Conservation (phyloP, 2,329 filamentous ascomycete species). For the Colletotrichum lupini region DNA sequence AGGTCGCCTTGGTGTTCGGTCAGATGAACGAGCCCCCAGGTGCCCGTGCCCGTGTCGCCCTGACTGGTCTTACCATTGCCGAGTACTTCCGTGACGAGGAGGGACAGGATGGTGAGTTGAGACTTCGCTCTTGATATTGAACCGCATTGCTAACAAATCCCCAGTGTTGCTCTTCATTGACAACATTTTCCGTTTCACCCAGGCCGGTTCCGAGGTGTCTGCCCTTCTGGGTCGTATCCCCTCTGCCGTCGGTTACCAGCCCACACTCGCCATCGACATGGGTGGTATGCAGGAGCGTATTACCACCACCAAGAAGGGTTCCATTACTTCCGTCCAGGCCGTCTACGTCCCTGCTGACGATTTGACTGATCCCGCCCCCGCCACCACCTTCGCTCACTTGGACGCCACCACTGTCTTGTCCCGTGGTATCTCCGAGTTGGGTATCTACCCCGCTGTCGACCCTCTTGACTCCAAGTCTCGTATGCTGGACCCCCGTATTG, state of each 20-base stretch:
- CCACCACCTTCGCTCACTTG: slow-evolving; percentile 99
- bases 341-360: slow-evolving; percentile 99
- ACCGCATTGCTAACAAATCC: slow-evolving; percentile 40
- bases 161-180: slow-evolving; percentile 98
- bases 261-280: slow-evolving; percentile 98
- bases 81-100: slow-evolving; percentile 84
- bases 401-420: slow-evolving; percentile 99
- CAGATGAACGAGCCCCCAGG: slow-evolving; percentile 99
- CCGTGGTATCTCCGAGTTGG: slow-evolving; percentile 99
- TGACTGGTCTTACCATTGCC: slow-evolving; percentile 85
- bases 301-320: slow-evolving; percentile 99
- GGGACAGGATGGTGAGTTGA: slow-evolving; percentile 83
- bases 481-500: slow-evolving; percentile 99
- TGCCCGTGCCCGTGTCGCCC: slow-evolving; percentile 99
- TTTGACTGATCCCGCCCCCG: slow-evolving; percentile 99
- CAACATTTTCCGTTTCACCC: slow-evolving; percentile 99
- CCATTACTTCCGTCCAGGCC: slow-evolving; percentile 99
- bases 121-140: not conserved
- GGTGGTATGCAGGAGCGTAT: slow-evolving; percentile 99
- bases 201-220: slow-evolving; percentile 99
- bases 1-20: slow-evolving; percentile 99
- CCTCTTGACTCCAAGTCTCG: slow-evolving; percentile 99
- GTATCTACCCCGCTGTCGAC: slow-evolving; percentile 99
- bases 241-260: slow-evolving; percentile 99
- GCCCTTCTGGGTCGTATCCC: slow-evolving; percentile 99